Conservation (phyloP, 352 stramenopile species). For the Saprolegnia diclina region DNA sequence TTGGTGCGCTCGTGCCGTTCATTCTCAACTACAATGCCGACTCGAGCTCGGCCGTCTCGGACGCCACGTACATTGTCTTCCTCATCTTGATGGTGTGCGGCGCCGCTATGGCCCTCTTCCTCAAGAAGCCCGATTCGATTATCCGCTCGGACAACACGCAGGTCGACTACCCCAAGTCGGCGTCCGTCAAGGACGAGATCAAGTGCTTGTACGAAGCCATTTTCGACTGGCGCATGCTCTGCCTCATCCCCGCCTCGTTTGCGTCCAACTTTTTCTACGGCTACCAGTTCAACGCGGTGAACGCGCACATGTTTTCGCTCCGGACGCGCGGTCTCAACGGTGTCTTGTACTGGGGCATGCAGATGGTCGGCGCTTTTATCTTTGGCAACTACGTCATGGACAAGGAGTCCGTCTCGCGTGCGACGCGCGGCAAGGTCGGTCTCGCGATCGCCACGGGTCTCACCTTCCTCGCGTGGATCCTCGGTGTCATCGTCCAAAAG, state of each 20-base stretch:
- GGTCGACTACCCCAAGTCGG: conserved; percentile 18
- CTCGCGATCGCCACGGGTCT: conserved; percentile 27
- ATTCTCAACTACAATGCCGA: conserved; percentile 34
- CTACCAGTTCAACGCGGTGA: conserved; percentile 36
- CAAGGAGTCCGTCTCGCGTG: background rate
- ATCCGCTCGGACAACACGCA: conserved; percentile 29
- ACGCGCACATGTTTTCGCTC: conserved; percentile 39
- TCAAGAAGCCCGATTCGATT: conserved; percentile 33
- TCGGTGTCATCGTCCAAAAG: conserved; percentile 33
- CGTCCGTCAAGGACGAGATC: background rate
- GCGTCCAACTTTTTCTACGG: conserved; percentile 67
- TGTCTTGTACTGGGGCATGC: conserved; percentile 39
- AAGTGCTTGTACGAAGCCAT: background rate
- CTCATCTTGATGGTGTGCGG: conserved; percentile 46
- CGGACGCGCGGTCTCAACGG: conserved; percentile 37
- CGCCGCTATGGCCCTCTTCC: conserved; percentile 36
- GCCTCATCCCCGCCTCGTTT: conserved; percentile 41
- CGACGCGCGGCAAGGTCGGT: conserved; percentile 21
- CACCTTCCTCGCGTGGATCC: conserved; percentile 38
- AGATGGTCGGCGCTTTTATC: conserved; percentile 37
- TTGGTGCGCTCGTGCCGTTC: conserved; percentile 56
- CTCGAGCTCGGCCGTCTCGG: background rate
- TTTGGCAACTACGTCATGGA: conserved; percentile 34
- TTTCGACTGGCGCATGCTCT: conserved; percentile 23
- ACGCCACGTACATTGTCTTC: conserved; percentile 53